phyloP scores from a whole-genome alignment of 257 asterid species.

The Gardenia jasminoides region DNA sequence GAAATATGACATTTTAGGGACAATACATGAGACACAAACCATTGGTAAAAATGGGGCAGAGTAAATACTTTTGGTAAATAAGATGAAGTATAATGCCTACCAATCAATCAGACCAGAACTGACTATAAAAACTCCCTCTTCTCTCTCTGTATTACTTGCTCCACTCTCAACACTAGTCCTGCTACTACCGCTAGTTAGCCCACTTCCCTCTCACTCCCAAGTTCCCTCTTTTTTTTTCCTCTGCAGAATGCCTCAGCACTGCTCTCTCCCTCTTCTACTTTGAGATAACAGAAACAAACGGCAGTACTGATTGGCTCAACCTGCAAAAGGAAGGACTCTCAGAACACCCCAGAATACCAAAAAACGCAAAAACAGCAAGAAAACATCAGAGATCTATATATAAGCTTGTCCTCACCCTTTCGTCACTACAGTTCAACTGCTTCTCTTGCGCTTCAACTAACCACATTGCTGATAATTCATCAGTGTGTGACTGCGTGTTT shows the following conservation, averaged over 20 bases:
- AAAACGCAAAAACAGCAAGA: background rate
- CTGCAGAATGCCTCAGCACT: conserved; percentile 44
- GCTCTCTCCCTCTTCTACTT: conserved; percentile 30
- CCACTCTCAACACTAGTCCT: conserved; percentile 26
- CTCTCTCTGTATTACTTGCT: conserved; percentile 49
- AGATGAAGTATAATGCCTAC: conserved; percentile 6
- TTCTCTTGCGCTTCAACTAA: background rate
- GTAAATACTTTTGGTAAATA: background rate
- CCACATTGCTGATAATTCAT: conserved; percentile 14
- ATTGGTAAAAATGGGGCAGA: too few relatives aligned
- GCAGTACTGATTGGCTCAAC: conserved; percentile 29
- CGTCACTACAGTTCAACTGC: conserved; percentile 8
- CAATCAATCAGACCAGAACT: conserved; percentile 30
- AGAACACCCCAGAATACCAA: background rate
- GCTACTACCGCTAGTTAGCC: background rate
- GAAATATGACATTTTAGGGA: background rate
- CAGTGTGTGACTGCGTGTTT: conserved; percentile 10
- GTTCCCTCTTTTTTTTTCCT: conserved; percentile 19
- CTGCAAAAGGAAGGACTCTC: background rate
- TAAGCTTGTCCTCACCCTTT: background rate
- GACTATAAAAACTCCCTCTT: conserved; percentile 58
- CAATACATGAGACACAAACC: background rate
- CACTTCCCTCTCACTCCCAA: conserved; percentile 10
- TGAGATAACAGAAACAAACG: conserved; percentile 17
- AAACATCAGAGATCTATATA: conserved; percentile 22